Base-by-base conservation (phyloP, 2,329 filamentous ascomycete genomes). In the Trichophyton schoenleinii region DNA sequence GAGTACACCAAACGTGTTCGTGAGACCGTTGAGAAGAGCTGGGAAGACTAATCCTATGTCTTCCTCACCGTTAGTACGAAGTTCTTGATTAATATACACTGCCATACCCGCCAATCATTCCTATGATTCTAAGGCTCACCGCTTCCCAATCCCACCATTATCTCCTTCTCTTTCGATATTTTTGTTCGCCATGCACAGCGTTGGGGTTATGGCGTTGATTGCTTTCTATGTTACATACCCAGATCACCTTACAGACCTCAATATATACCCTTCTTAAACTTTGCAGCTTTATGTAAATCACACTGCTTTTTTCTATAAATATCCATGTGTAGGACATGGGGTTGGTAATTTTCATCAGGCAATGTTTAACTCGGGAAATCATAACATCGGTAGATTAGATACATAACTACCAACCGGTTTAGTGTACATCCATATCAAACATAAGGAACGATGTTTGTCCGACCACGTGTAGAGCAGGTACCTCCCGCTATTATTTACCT, bases 11-110 rank as follows among this genome's bases (percentile, higher is more conserved):
- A 99, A 79, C 82, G 91, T 18, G 94, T 99, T 49, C 82, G 91
- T 57, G 94, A 97, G 79, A 96, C 92, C 0, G 94, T 99, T 15
- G 94, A 99, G 80, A 97, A 96, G 83, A 97, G 92, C 78, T 99
- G 94, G 94, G 94, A 97, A 66, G 92, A 96, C 70, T 95, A 73
- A 70, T 8, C n/a, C 38, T 15, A 13, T 15, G n/a, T 11, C 13
- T n/a, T 25, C 11, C 49, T 31, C 18, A 15, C 41, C 15, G 6
- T n/a, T 18, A 5, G n/a, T 18, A 25, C 44, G n/a, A 48, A 22
- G n/a, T 8, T 20, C 34, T 13, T 38, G 34, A 38, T 38, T 38
- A 38, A 38, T 38, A 11, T 38, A 38, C 11, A 9, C 34, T 38
- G 34, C 44, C 44, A 7, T 44, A n/a, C 18, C 18, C 6, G 18